Percentiles rank a stretch among this genome's conserved stretches.
phyloP scores from a whole-genome alignment of 768 basidiomycete genomes.

The Kwoniella heveanensis region DNA sequence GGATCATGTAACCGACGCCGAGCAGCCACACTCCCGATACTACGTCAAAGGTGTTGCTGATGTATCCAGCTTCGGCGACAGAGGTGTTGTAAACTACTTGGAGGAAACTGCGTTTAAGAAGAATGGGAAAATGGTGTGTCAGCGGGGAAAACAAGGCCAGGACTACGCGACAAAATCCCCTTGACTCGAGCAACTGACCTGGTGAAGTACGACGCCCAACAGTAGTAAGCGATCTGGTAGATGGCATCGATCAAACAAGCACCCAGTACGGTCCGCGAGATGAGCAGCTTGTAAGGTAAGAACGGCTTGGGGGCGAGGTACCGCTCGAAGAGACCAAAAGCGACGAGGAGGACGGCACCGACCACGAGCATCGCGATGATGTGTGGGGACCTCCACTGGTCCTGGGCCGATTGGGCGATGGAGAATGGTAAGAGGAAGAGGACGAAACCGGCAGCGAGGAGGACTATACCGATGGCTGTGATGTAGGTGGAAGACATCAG shows the following conservation, averaged over 20 bases:
- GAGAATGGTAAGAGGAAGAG: constrained; percentile 56
- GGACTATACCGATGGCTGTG: constrained; percentile 46
- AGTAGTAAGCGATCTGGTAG: constrained; percentile 42
- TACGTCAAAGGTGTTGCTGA: constrained; percentile 37
- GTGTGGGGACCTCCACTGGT: constrained; percentile 38
- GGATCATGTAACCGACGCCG: constrained; percentile 35
- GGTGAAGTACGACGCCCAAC: constrained; percentile 49
- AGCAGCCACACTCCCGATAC: constrained; percentile 42
- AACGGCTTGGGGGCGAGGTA: constrained; percentile 41
- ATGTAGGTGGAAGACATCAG: too few relatives aligned
- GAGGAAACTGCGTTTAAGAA: constrained; percentile 30
- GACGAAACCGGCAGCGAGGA: constrained; percentile 41
- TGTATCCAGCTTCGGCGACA: constrained; percentile 39
- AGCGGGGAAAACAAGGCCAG: too few relatives aligned
- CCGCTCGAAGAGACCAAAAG: constrained; percentile 48
- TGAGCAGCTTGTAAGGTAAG: constrained; percentile 45
- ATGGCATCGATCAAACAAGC: constrained; percentile 43
- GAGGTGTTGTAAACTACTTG: constrained; percentile 39
- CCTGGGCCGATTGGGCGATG: constrained; percentile 42
- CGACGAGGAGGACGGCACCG: constrained; percentile 41
- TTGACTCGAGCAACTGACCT: constrained; percentile 23
- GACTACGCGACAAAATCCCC: too few relatives aligned
- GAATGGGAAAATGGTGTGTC: not conserved
- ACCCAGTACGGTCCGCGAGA: constrained; percentile 49
- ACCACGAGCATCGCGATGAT: constrained; percentile 53